Conservation (phyloP, 352 stramenopile genomes). For the Thalassiosira oceanica region DNA sequence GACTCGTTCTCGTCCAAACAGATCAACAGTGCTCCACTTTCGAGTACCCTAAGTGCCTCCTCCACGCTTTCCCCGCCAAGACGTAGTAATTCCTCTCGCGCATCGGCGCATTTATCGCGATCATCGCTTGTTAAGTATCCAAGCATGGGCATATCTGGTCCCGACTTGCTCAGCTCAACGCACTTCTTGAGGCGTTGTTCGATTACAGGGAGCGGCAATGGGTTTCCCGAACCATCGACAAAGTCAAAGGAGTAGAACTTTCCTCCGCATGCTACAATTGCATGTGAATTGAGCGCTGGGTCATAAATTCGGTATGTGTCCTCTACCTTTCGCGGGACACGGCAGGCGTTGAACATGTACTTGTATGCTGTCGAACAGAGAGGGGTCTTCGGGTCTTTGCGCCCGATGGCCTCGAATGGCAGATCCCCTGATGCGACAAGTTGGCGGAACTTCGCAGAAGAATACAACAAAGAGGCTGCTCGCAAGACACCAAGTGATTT, state of each 20-base stretch:
- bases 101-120: slow-evolving; percentile 91
- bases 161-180: slow-evolving; percentile 61
- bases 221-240: slow-evolving; percentile 57
- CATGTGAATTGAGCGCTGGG: slow-evolving; percentile 84
- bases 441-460: slow-evolving; percentile 87
- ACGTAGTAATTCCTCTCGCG: slow-evolving; percentile 81
- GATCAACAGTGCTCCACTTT: slow-evolving; percentile 91
- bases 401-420: slow-evolving; percentile 86
- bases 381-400: slow-evolving; percentile 82
- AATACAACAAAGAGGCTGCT: slow-evolving; percentile 84
- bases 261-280: slow-evolving; percentile 85
- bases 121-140: slow-evolving; percentile 93
- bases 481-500: slow-evolving; percentile 82
- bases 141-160: slow-evolving; percentile 57
- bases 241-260: slow-evolving; percentile 82
- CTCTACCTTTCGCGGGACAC: slow-evolving; percentile 88
- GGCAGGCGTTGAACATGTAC: slow-evolving; percentile 91
- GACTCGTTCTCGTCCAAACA: slow-evolving; percentile 86
- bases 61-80: slow-evolving; percentile 80
- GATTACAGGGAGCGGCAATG: slow-evolving; percentile 63
- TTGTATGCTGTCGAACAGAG: slow-evolving; percentile 86
- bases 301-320: slow-evolving; percentile 85
- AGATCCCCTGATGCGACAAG: slow-evolving; percentile 85
- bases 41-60: slow-evolving; percentile 89
- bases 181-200: slow-evolving; percentile 67